Base-by-base conservation (phyloP, 495 filamentous ascomycete genomes). In the Oidiodendron maius region DNA sequence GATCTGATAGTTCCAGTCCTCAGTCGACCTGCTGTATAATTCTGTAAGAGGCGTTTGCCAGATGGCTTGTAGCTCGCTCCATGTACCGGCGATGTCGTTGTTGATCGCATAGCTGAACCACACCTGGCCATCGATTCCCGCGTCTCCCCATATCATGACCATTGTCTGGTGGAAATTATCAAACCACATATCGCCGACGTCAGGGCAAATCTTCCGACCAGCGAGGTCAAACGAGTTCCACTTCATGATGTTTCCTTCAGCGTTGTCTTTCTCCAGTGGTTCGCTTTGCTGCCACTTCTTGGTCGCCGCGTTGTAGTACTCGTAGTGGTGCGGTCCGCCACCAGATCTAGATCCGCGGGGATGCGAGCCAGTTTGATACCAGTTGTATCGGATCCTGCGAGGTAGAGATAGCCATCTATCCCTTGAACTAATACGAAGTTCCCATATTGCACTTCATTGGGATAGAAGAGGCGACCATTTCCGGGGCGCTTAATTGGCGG, bases 351-450 rank as follows among this genome's bases (percentile, higher is more conserved):
- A 6, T 10, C 18, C 10, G 21, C 6, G 6, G 40, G 40, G 11
- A 22, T 42, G 11, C 40, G 12, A 6, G 40, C 40, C 40, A 42
- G 6, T 15, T 42, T 42, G 12, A 42, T 15, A 23, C 40, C 40
- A 15, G 40, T 42, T 9, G 5, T 42, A 23, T 42, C 40, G 20
- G 4, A 5, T 6, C 40, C 40, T 9, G 11, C 10, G 4, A 42
- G 20, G 15, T 42, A 42, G 4, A 42, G 9, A 42, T 42, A 42
- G 10, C 40, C 40, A 42, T 42, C 40, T 22, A 42, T 18, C 40
- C 15, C 40, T 22, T 4, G 4, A 6, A 6, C 11, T 20, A 42
- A 23, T 10, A 22, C 40, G 15, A 42, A 42, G 11, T 16, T 20
- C 20, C 40, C 40, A 23, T 42, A 42, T 3, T 42, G 5, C 12